Conservation (phyloP, 2,329 filamentous ascomycete genomes). For the Aspergillus tamarii region DNA sequence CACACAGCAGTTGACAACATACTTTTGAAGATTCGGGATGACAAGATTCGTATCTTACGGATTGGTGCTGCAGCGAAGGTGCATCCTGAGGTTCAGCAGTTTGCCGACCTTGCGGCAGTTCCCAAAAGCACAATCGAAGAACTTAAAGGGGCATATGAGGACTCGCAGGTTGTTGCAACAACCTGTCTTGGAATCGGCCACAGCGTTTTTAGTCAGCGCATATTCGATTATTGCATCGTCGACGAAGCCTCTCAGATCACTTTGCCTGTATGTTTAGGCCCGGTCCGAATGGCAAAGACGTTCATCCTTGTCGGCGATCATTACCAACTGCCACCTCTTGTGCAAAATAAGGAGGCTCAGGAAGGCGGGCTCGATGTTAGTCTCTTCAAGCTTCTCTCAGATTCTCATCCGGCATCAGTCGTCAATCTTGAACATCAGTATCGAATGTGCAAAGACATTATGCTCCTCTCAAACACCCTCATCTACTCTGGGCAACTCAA, state of each 20-base stretch:
- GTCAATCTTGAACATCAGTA: conserved; percentile 95
- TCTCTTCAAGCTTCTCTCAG: conserved; percentile 90
- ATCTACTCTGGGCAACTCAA: conserved; percentile 92
- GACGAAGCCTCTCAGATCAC: conserved; percentile 98
- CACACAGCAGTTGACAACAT: conserved; percentile 99
- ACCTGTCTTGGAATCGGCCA: conserved; percentile 94
- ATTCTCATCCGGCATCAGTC: conserved; percentile 82
- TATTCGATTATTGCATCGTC: conserved; percentile 97
- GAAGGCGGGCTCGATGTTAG: conserved; percentile 87
- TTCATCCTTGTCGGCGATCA: conserved; percentile 97
- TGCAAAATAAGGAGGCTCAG: conserved; percentile 86
- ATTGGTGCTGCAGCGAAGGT: conserved; percentile 84
- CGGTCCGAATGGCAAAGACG: conserved; percentile 86
- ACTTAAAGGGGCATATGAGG: conserved; percentile 80
- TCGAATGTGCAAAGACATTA: conserved; percentile 96
- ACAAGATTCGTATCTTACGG: conserved; percentile 78
- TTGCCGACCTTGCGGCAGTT: conserved; percentile 76
- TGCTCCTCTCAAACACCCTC: conserved; percentile 87
- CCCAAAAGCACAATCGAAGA: conserved; percentile 79
- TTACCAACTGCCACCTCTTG: conserved; percentile 90
- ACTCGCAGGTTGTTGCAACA: conserved; percentile 86
- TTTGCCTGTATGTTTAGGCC: conserved; percentile 88
- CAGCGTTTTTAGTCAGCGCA: conserved; percentile 80
- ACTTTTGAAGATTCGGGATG: conserved; percentile 81
- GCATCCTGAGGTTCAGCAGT: conserved; percentile 82